Percentiles rank a stretch among this genome's conserved stretches.
phyloP scores from a whole-genome alignment of 179 eudicot species.

The Camellia oleifera region DNA sequence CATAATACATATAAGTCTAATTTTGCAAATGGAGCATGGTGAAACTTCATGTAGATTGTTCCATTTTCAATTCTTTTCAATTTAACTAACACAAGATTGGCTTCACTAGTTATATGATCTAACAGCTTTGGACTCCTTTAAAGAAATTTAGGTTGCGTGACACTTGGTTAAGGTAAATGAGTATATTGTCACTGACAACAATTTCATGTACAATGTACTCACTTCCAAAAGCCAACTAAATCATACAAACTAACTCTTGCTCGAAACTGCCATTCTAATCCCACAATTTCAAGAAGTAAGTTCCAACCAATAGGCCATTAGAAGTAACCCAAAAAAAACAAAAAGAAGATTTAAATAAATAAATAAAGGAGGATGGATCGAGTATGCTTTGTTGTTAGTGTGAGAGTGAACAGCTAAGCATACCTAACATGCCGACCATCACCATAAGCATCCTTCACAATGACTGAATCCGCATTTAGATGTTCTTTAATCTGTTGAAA shows the following conservation, averaged over 20 bases:
- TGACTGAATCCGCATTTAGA: slow-evolving; percentile 72
- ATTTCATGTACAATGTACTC: not conserved
- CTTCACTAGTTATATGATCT: not conserved
- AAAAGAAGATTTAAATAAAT: too few species aligned
- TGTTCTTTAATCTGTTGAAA: slow-evolving; percentile 69
- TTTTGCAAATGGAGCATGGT: not conserved
- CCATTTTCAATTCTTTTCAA: not conserved
- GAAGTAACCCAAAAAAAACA: too few species aligned
- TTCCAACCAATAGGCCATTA: not conserved
- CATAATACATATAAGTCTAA: too few species aligned
- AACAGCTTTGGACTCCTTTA: not conserved
- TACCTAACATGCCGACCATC: slow-evolving; percentile 98
- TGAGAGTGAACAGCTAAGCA: slow-evolving; percentile 10
- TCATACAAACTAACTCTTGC: not conserved
- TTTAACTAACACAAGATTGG: not conserved
- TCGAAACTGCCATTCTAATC: not conserved
- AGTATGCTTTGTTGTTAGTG: not conserved
- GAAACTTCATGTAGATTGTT: not conserved
- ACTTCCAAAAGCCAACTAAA: not conserved
- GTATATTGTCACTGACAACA: not conserved
- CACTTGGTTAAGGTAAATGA: not conserved
- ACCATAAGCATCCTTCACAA: slow-evolving; percentile 81
- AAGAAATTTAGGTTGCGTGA: not conserved
- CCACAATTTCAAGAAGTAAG: not conserved
- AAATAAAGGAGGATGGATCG: too few species aligned